These are phyloP conservation scores for Fusarium siculi DNA, from an alignment of 2,329 filamentous ascomycete species.

Conservation along the genomic window DNA sequence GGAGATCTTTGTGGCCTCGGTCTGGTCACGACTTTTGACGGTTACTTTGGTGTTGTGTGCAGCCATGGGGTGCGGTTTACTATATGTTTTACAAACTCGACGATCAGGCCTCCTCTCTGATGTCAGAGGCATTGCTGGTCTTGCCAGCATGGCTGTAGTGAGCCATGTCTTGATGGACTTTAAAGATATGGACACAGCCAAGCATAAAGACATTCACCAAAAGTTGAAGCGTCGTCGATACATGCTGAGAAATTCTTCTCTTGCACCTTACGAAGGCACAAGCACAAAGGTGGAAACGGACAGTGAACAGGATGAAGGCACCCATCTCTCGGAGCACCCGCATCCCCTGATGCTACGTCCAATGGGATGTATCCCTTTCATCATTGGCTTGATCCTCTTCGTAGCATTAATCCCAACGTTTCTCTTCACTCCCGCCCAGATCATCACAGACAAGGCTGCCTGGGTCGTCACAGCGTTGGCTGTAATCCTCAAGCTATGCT, in stretches of 20 bases:
- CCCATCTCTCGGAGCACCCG: constrained; percentile 67
- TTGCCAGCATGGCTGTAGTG: constrained; percentile 79
- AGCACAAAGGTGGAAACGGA: constrained; percentile 53
- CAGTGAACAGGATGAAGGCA: constrained; percentile 59
- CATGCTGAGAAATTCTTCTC: constrained; percentile 74
- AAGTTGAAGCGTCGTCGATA: constrained; percentile 75
- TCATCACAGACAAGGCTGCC: constrained; percentile 69
- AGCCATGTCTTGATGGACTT: constrained; percentile 81
- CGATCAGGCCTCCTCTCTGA: constrained; percentile 74
- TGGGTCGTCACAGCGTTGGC: constrained; percentile 74
- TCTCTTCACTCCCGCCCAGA: constrained; percentile 66
- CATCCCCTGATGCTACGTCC: constrained; percentile 76
- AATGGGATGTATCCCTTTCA: constrained; percentile 68
- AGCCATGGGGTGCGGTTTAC: constrained; percentile 64
- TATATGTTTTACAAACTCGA: constrained; percentile 69
- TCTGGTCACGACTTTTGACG: constrained; percentile 72
- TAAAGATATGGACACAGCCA: constrained; percentile 75
- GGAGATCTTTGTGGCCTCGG: constrained; percentile 63
- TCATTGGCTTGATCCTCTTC: constrained; percentile 67
- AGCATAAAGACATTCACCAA: constrained; percentile 73
- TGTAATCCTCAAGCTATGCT: constrained; percentile 73
- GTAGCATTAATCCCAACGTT: constrained; percentile 68
- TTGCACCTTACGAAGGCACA: constrained; percentile 71
- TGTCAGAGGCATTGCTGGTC: constrained; percentile 77
- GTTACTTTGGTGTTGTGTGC: constrained; percentile 67